phyloP scores from a whole-genome alignment of 2,329 filamentous ascomycete species.

The Hawksworthiomyces lignivorus region DNA sequence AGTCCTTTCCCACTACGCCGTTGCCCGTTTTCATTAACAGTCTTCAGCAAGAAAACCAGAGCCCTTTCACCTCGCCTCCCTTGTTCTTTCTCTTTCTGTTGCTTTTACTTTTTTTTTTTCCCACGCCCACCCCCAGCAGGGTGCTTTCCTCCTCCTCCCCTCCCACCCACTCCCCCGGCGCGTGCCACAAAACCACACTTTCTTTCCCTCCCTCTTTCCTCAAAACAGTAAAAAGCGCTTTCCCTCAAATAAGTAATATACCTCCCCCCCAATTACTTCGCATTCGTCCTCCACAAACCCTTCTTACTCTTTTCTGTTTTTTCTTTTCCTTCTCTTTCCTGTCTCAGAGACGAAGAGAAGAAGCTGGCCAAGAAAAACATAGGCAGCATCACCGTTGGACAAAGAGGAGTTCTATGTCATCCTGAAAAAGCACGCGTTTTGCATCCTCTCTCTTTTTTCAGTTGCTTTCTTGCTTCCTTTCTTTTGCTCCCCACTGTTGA shows the following conservation, averaged over 20 bases:
- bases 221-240: slow-evolving; percentile 15
- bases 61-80: slow-evolving; percentile 5
- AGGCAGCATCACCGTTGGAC: no score
- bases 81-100: slow-evolving; percentile 10
- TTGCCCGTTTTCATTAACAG: slow-evolving; percentile 13
- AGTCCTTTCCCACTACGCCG: slow-evolving; percentile 2
- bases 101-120: no score
- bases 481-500: neutral
- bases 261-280: slow-evolving; percentile 11
- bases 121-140: no score
- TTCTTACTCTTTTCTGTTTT: slow-evolving; percentile 9
- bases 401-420: neutral
- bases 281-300: neutral
- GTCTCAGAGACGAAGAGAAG: no score
- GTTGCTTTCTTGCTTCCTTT: neutral
- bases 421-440: slow-evolving; percentile 2
- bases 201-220: slow-evolving; percentile 13
- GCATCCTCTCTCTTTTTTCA: neutral
- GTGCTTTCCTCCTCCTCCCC: slow-evolving; percentile 4
- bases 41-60: slow-evolving; percentile 12
- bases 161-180: slow-evolving; percentile 12
- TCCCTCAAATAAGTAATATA: slow-evolving; percentile 17
- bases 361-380: no score
- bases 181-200: slow-evolving; percentile 14
- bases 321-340: neutral